These are phyloP conservation scores for Metschnikowia arizonensis DNA, from an alignment of 805 yeast genomes.

Conservation along the genomic window DNA sequence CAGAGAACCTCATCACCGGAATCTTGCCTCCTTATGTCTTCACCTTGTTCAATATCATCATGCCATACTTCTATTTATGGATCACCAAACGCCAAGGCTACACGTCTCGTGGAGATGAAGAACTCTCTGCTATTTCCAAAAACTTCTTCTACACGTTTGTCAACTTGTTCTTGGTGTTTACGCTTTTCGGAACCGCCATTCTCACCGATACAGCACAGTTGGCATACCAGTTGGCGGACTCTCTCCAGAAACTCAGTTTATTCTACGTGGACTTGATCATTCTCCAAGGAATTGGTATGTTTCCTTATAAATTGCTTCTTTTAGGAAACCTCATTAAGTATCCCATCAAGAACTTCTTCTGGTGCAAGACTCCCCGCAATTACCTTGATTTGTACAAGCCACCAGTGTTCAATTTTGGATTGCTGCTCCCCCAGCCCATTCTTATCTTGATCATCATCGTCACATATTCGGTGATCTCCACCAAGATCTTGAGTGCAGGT, in stretches of 20 bases:
- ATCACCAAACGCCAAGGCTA: constrained; percentile 81
- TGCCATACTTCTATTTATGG: constrained; percentile 85
- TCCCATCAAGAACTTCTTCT: constrained; percentile 49
- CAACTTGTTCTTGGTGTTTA: constrained; percentile 87
- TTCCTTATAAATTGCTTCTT: constrained; percentile 81
- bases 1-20: constrained; percentile 77
- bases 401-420: constrained; percentile 87
- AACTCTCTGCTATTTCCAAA: constrained; percentile 81
- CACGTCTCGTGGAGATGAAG: constrained; percentile 90
- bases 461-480: constrained; percentile 84
- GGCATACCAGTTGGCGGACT: constrained; percentile 81
- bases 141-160: constrained; percentile 94
- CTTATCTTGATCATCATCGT: constrained; percentile 79
- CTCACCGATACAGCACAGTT: constrained; percentile 85
- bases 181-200: constrained; percentile 89
- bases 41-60: constrained; percentile 73
- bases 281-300: constrained; percentile 81
- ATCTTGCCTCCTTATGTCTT: constrained; percentile 87
- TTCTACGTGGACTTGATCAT: constrained; percentile 87
- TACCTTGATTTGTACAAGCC: constrained; percentile 73
- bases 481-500: constrained; percentile 82
- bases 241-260: constrained; percentile 71
- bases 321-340: constrained; percentile 74
- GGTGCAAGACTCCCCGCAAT: constrained; percentile 83
- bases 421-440: constrained; percentile 88